Percentiles rank a stretch among this genome's conserved stretches.
phyloP scores from a whole-genome alignment of 352 stramenopile genomes.

The Phytophthora sansomeana region DNA sequence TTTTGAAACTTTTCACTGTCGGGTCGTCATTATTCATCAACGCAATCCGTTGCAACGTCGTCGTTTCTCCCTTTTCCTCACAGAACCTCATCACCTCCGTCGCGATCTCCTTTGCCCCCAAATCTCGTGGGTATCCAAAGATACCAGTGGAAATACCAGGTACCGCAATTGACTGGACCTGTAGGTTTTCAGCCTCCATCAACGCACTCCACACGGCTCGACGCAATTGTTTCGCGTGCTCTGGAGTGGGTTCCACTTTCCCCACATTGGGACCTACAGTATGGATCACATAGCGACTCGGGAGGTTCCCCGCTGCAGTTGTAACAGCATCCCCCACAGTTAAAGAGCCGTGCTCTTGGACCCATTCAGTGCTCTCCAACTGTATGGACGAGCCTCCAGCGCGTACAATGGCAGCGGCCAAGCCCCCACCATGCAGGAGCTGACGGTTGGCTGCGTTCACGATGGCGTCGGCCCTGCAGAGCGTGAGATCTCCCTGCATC shows the following conservation, averaged over 20 bases:
- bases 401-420: constrained; percentile 43
- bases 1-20: constrained; percentile 35
- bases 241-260: constrained; percentile 16
- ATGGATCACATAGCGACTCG: constrained; percentile 56
- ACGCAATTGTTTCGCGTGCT: constrained; percentile 42
- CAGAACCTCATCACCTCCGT: constrained; percentile 37
- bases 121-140: constrained; percentile 56
- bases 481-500: constrained; percentile 51
- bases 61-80: constrained; percentile 15
- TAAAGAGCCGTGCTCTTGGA: constrained; percentile 32
- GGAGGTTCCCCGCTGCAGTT: constrained; percentile 41
- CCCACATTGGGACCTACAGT: constrained; percentile 46
- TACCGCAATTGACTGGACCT: constrained; percentile 44
- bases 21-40: constrained; percentile 55
- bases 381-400: constrained; percentile 43
- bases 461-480: constrained; percentile 46
- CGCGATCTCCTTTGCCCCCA: constrained; percentile 50
- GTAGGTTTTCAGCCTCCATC: constrained; percentile 38
- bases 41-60: constrained; percentile 28
- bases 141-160: constrained; percentile 56
- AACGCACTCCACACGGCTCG: constrained; percentile 48
- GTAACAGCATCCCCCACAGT: constrained; percentile 44
- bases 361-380: constrained; percentile 41
- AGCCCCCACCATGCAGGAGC: constrained; percentile 46
- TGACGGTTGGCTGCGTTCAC: constrained; percentile 52